Conservation (phyloP, 2,329 filamentous ascomycete genomes). For the Fusarium stilboides region DNA sequence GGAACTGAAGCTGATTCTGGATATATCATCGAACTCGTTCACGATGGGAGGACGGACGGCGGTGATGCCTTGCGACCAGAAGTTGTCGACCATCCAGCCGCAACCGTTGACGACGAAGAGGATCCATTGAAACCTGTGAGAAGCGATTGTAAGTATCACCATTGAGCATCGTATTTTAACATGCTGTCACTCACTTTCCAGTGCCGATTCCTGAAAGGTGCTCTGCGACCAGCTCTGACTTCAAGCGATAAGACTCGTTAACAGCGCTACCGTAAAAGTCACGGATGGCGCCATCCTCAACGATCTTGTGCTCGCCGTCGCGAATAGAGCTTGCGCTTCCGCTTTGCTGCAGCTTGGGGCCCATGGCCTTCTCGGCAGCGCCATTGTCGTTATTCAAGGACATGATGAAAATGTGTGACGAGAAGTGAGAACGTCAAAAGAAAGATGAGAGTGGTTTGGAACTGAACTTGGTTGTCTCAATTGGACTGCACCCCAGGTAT, state of each 20-base stretch:
- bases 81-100: constrained; percentile 59
- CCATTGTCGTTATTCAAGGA: neutral
- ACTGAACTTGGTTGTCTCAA: too few relatives aligned
- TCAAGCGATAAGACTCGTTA: constrained; percentile 11
- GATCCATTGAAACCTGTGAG: constrained; percentile 57
- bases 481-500: neutral
- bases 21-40: constrained; percentile 55
- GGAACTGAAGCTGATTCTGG: constrained; percentile 51
- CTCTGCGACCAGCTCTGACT: constrained; percentile 9
- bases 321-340: neutral
- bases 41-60: constrained; percentile 53
- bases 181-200: neutral
- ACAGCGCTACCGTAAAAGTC: constrained; percentile 13
- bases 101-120: constrained; percentile 64
- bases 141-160: neutral
- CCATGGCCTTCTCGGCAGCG: constrained; percentile 5
- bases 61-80: constrained; percentile 56
- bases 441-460: neutral
- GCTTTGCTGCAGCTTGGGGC: constrained; percentile 1
- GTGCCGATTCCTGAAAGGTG: constrained; percentile 11
- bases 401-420: neutral
- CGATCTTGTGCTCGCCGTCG: neutral
- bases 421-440: neutral
- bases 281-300: constrained; percentile 11
- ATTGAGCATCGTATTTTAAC: too few relatives aligned